Percentiles rank a stretch among this genome's conserved stretches.
These are phyloP conservation scores for Pleurotus giganteus DNA, from an alignment of 768 basidiomycete genomes.

Conservation along the genomic window DNA sequence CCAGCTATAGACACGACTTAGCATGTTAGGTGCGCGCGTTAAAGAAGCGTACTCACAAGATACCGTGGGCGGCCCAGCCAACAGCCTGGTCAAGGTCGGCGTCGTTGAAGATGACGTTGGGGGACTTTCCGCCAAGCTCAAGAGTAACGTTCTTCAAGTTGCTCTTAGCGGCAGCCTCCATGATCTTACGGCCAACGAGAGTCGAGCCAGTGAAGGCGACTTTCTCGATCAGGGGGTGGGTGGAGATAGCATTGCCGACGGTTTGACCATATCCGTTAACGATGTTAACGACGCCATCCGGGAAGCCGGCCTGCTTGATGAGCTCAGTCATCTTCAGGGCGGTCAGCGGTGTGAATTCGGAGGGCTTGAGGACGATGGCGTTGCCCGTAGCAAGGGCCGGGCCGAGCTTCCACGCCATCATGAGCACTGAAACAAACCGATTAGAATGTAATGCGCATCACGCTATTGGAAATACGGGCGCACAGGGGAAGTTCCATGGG, in stretches of 20 bases:
- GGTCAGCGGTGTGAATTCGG: slow-evolving; percentile 70
- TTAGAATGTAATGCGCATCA: no score
- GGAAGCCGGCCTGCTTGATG: slow-evolving; percentile 66
- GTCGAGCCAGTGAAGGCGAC: slow-evolving; percentile 75
- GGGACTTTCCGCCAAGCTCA: slow-evolving; percentile 79
- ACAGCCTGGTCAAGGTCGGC: slow-evolving; percentile 72
- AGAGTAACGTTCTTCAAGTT: slow-evolving; percentile 86
- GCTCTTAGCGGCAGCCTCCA: slow-evolving; percentile 75
- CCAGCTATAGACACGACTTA: slow-evolving; percentile 40
- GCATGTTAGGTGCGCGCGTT: slow-evolving; percentile 13
- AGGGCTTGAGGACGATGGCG: slow-evolving; percentile 74
- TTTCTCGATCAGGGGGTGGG: slow-evolving; percentile 60
- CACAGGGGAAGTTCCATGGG: slow-evolving; percentile 66
- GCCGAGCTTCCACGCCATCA: slow-evolving; percentile 76
- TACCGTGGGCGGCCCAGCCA: slow-evolving; percentile 67
- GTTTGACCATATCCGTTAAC: slow-evolving; percentile 60
- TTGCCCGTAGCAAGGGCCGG: slow-evolving; percentile 86
- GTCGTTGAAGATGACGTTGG: slow-evolving; percentile 70
- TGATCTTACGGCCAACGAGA: slow-evolving; percentile 71
- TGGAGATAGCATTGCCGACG: slow-evolving; percentile 60
- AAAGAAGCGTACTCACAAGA: slow-evolving; percentile 52
- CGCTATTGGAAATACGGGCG: slow-evolving; percentile 18
- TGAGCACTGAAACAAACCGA: slow-evolving; percentile 33
- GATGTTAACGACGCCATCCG: slow-evolving; percentile 69
- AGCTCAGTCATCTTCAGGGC: slow-evolving; percentile 52